Base-by-base conservation (phyloP, 805 yeast species). In the Scheffersomyces stipitis region DNA sequence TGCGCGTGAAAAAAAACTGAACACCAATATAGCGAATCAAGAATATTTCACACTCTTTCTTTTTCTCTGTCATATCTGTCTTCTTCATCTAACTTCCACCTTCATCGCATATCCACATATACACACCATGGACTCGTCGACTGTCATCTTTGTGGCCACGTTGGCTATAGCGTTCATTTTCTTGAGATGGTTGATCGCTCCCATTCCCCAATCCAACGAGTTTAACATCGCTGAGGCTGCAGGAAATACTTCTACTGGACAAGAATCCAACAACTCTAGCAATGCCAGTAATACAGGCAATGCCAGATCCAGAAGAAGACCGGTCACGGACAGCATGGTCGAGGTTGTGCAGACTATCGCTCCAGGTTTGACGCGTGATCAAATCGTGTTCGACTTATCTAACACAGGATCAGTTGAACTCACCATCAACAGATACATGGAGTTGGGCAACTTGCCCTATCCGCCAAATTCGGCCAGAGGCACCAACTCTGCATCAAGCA, bases 261-360 rank as follows among this genome's bases (percentile, higher is more conserved):
- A 34, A 26, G 30, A 9, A 27, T 36, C n/a, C 30, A 34, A 34
- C 45, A 30, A 35, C 31, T 37, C 41, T 36, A 41, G 44, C 30
- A 36, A 44, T 29, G 16, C 31, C 31, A 38, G 43, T 26, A 38
- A 28, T 36, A 23, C 47, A 37, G 42, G 35, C 32, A 41, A 33
- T 30, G 30, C 15, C 28, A 31, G 38, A 18, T 27, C 40, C 44
- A 30, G 37, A 39, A 65, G 73, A 31, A 73, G 86, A 39, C 64
- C 58, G 10, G 81, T 83, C 15, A 80, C 83, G 3, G 69, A 67
- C 4, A 77, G 76, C 39, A 91, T 91, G 98, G 71, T 91, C 30
- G 93, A 84, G 45, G 81, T 86, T 0, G 96, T 91, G 2, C 85
- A 80, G 48, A 80, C 88, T 28, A 69, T 91, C 37, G 96, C 89